Evolutionary conservation across 192 early-diverging fungal genomes (phyloP), one percentile per base, ranked within the genome.

Genomic region (Rhizophlyctis rosea): DNA sequence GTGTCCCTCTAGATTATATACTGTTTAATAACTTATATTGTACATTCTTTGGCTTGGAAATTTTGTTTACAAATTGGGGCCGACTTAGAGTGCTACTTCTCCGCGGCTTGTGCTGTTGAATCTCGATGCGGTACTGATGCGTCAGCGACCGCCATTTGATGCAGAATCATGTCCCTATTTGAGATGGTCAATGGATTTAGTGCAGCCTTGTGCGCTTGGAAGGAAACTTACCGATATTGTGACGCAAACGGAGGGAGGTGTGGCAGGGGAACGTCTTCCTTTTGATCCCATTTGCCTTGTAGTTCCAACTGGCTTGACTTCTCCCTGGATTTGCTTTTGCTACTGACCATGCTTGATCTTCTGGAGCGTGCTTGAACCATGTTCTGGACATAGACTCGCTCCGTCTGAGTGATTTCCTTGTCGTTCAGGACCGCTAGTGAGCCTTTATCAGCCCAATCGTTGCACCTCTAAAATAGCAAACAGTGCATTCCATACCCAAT

Each of bases 211-310:
- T 18, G 39, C 39, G n/a, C n/a, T n/a, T n/a, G n/a, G n/a, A n/a
- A n/a, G n/a, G n/a, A n/a, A n/a, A 44, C 18, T 44, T 67, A 76
- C 72, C 76, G 52, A 54, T 79, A 79, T 52, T 81, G 79, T 0
- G 73, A 57, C 11, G 72, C 75, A 58, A 69, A 81, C 25, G 79
- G 79, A 3, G 79, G 79, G 65, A 81, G 58, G 62, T 81, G 79
- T 28, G 79, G 79, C 29, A 78, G 68, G 14, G 71, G 67, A 48
- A 67, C 73, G 50, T 59, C 47, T 21, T 16, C 21, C 11, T 34
- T 16, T 49, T 4, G 29, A 56, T 39, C 21, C 21, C 44, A 44
- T 23, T 32, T 56, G 34, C 27, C 55, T 3, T 27, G 24, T 33
- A 24, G 50, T 16, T 23, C 35, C 34, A 54, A n/a, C 1, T 39